phyloP scores from a whole-genome alignment of 345 rosid species.

The Camelina sativa region DNA sequence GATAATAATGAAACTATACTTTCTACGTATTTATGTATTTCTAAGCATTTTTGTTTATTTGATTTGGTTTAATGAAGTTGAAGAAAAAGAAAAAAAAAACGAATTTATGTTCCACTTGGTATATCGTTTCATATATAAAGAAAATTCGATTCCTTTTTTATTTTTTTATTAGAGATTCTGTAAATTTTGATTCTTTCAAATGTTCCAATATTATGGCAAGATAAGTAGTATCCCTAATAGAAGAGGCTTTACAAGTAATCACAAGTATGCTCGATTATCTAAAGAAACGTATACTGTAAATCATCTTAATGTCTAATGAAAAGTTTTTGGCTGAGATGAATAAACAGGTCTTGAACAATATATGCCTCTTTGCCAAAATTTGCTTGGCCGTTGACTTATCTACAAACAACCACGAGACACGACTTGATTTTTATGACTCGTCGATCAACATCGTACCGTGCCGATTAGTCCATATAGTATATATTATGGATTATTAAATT shows the following conservation, averaged over 20 bases:
- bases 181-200: not conserved
- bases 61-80: not conserved
- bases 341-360: slow-evolving; percentile 2
- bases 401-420: slow-evolving; percentile 16
- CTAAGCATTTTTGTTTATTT: not conserved
- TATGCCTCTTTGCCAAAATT: not conserved
- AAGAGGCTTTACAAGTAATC: not conserved
- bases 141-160: not conserved
- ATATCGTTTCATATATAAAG: not conserved
- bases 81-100: not conserved
- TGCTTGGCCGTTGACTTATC: slow-evolving; percentile 22
- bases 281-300: not conserved
- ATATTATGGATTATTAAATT: not conserved
- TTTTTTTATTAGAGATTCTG: not conserved
- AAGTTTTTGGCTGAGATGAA: not conserved
- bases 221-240: not conserved
- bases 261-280: not conserved
- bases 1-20: too few species aligned
- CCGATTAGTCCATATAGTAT: not conserved
- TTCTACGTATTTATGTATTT: too few species aligned
- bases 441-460: slow-evolving; percentile 3
- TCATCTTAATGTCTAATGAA: not conserved
- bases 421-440: not conserved
- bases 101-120: not conserved
- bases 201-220: not conserved